Evolutionary conservation across 371 early-diverging fungal genomes (phyloP), one percentile per base, ranked within the genome.

Genomic region (Mortierella sp.): DNA sequence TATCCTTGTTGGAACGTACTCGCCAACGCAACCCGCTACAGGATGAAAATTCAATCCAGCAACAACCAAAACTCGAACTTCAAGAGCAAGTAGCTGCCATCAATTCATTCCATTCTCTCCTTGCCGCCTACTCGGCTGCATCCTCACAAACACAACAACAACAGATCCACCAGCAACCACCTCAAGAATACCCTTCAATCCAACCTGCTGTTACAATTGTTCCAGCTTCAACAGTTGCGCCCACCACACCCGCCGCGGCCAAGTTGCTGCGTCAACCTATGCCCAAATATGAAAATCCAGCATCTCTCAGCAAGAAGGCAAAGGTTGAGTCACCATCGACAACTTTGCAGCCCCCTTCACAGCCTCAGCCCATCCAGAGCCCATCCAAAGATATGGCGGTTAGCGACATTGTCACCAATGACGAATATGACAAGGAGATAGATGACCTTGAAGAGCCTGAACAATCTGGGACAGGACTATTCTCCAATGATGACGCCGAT

Each of bases 1-100:
- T 80, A 54, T 80, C 81, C 1, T 62, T 80, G 43, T 62, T 80
- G 66, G 81, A 80, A 39, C 68, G 81, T 12, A 72, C 75, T 26
- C 81, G 81, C 11, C 75, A 75, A 55, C 72, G 81, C 28, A 80
- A 80, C 60, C 81, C 81, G 5, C 22, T 68, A 30, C 30, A 30
- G 24, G 58, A 58, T 24, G 74, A 52, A 5, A 68, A 63, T 2
- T 58, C 51, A 43, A 37, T 49, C 45, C 28, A 6, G 30, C 28
- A 6, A 22, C 55, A 64, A 43, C 55, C 40, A 28, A 58, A 58
- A 20, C 63, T 62, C 18, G 68, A 28, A 16, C 66, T 70, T 5
- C 74, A 78, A 54, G 73, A 77, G 26, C 80, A 74, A 60, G 58
- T 68, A 18, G 45, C 70, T 0, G 68, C 70, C 30, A 62, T 73